Percentiles rank a stretch among this genome's conserved stretches.
Conservation (phyloP, 2,329 filamentous ascomycete species). For the Aspergillus pseudoviridinutans region DNA sequence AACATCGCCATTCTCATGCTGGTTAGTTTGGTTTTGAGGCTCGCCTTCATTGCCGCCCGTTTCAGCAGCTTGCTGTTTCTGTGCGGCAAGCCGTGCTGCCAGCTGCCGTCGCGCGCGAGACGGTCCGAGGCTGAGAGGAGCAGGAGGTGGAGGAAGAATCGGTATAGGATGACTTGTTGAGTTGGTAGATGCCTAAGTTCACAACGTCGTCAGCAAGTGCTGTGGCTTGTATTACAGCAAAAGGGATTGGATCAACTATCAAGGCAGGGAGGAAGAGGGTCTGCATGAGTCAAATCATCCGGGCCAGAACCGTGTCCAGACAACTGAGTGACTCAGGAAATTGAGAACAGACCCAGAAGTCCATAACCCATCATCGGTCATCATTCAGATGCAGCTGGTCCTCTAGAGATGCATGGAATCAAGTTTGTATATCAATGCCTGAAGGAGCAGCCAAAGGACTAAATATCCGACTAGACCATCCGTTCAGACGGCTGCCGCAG, state of each 20-base stretch:
- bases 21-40: constrained; percentile 12
- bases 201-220: constrained; percentile 12
- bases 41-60: constrained; percentile 29
- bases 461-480: constrained; percentile 14
- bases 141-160: constrained; percentile 55
- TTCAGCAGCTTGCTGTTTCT: constrained; percentile 59
- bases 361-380: background rate
- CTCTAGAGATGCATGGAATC: constrained; percentile 2
- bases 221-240: background rate
- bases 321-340: background rate
- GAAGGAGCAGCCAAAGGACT: constrained; percentile 9
- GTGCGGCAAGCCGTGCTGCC: constrained; percentile 78
- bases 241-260: constrained; percentile 2
- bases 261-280: background rate
- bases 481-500: constrained; percentile 13
- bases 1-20: constrained; percentile 18
- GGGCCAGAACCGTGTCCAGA: background rate
- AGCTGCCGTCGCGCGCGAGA: constrained; percentile 83
- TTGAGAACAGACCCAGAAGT: background rate
- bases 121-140: constrained; percentile 78
- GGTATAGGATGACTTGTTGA: constrained; percentile 42
- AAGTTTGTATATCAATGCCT: constrained; percentile 7
- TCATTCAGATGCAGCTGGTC: background rate
- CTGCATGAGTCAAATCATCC: background rate
- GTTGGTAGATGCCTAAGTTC: constrained; percentile 22